Evolutionary conservation across 108 stramenopile genomes (phyloP), one percentile per base, ranked within the genome.

Genomic region (Epithemia pelagica): DNA sequence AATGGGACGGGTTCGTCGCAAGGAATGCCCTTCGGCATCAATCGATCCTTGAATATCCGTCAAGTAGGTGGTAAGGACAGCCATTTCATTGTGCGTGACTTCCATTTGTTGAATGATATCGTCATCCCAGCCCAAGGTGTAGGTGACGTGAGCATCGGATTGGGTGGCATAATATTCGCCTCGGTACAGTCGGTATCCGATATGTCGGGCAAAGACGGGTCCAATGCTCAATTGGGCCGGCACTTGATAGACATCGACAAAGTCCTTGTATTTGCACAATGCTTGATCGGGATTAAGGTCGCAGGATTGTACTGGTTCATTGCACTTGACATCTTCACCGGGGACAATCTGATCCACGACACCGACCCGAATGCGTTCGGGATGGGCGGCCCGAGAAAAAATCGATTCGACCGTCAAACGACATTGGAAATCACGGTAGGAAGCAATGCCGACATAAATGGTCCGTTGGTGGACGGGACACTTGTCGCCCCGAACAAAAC

Each of bases 91-190:
- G 37, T 80, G 64, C 1, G 94, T 90, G 7, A 64, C 59, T 60
- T 88, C 82, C 72, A 79, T 79, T 68, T 97, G 95, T 21, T 66
- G 25, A 32, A 96, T 92, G 37, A 97, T 94, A 58, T 90, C 87
- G 10, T 27, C 65, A 67, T 98, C 97, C 97, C 97, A 98, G 52
- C 85, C 70, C 32, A 70, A 59, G 10, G 92, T 91, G 66, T 92
- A 95, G 54, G 90, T 85, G 31, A 96, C 95, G 79, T 98, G 96
- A 5, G 96, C 93, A 82, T 98, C 97, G 18, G 84, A 82, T 76
- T 96, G 96, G 71, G 96, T 96, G 61, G 89, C 87, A 69, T 95
- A 98, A 59, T 94, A 95, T 76, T 98, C 96, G 7, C 94, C 95
- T 5, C 89, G 81, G 57, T 95, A 95, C 75, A 91, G 58, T 7